Base-by-base conservation (phyloP, 306 rosid genomes). In the Castanopsis chinensis region DNA sequence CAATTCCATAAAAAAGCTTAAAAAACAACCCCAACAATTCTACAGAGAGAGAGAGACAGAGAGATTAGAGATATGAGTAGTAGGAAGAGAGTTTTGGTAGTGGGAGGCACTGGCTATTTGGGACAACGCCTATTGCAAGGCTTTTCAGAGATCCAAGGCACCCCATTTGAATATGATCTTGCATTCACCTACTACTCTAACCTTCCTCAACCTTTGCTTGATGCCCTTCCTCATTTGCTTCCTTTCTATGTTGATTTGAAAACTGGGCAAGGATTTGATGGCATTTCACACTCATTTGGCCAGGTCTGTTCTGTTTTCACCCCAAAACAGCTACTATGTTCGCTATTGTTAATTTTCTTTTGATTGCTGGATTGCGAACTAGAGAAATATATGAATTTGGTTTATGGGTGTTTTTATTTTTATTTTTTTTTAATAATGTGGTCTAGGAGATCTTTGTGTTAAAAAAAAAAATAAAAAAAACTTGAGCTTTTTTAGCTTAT, bases 91-190 rank as follows among this genome's bases (percentile, higher is more conserved):
- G 89, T 91, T 59, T 69, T 94, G 86, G 75, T 92, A 10, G 92
- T 92, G 71, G 99, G 99, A 86, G 97, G 99, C 73, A 88, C 97
- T 14, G 99, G 99, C 20, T 94, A 91, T 71, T 83, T 94, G 85
- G 99, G 99, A 57, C 99, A 94, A 86, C 99, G 92, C 82, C 82
- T 90, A n/a, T 72, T 92, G 57, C 92, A 84, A 67, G 89, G 85
- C 56, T 87, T 84, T 78, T 80, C 87, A 2, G 80, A 81, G 65
- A 41, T 72, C 65, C 70, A 77, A 20, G 84, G 51, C 75, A 27
- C 58, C 71, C 83, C 78, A 6, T 82, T 78, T 74, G 87, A 89
- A 4, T 82, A 79, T 72, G 87, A 91, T 86, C 85, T 94, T 27
- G 97, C 95, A 67, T 90, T 90, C 78, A 88, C 99, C 68, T 80